Evolutionary conservation across 257 asterid species (phyloP), one percentile per base, ranked within the genome.

Genomic region (Petrea volubilis): DNA sequence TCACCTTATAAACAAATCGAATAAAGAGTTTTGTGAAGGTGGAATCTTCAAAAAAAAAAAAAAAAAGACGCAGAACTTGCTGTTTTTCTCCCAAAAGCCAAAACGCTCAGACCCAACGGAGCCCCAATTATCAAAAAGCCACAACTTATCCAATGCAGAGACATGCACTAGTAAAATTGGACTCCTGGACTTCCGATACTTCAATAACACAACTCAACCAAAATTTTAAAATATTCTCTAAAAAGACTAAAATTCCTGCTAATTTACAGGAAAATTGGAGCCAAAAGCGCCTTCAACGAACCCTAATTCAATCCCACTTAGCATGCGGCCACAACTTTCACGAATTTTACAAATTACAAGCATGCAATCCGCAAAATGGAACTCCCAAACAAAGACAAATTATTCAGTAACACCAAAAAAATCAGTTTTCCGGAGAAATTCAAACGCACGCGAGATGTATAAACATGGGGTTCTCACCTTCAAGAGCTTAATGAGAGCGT

Each of bases 401-500:
- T 28, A 46, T 66, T 21, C 25, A 40, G 44, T n/a, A 52, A 68
- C 53, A 68, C 40, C 47, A 41, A 23, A 47, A 44, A 79, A 71
- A 11, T 60, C 58, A 28, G 72, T 29, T 14, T 38, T 34, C 58
- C 1, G 50, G 23, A 18, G 2, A 46, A 64, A 79, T 56, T 55
- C 68, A 47, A 53, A 67, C 57, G 49, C 14, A 43, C 47, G 60
- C 36, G 24, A 64, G 43, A 28, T 46, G 13, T 0, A 63, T 14
- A 59, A 17, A 11, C 55, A 33, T 23, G 10, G 11, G 62, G n/a
- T 1, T 29, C 77, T 58, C 58, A 91, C 99, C 98, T 88, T 88
- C 70, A 92, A 57, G 64, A 91, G 89, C 75, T 90, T 87, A 55
- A 88, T 57, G 77, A 95, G 93, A 72, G 95, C 88, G 79, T 87